Evolutionary conservation across 1,139 yeast species (phyloP).

Genomic region (Tardiomyces depauwii): DNA sequence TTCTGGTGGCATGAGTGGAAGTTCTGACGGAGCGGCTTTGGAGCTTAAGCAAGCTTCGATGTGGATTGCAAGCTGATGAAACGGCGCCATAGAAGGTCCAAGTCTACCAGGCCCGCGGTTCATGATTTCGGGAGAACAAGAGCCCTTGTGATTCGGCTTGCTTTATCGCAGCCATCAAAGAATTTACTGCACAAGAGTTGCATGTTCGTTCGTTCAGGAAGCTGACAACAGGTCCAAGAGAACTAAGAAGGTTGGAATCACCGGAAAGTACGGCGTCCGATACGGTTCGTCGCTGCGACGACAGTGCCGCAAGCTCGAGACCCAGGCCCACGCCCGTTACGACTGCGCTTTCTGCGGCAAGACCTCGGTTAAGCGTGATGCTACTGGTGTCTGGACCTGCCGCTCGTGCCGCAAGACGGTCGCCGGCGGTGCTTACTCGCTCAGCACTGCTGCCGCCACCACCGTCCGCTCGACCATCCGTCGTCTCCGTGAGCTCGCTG

Average conservation of each 20-base stretch:
- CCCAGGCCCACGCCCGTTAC: conserved; percentile 98
- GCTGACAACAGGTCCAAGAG: conserved; percentile 76
- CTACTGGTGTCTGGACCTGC: conserved; percentile 99
- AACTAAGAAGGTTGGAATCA: conserved; percentile 99
- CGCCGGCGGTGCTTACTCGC: conserved; percentile 99
- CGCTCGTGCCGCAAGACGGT: conserved; percentile 89
- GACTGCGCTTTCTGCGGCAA: conserved; percentile 99
- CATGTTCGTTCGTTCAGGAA: too few relatives aligned
- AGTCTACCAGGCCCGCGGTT: too few relatives aligned
- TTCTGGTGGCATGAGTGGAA: too few relatives aligned
- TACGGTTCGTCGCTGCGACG: conserved; percentile 99
- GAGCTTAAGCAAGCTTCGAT: too few relatives aligned
- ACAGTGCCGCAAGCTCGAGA: conserved; percentile 98
- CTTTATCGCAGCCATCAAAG: too few relatives aligned
- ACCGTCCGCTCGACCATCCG: conserved; percentile 99
- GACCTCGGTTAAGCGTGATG: conserved; percentile 95
- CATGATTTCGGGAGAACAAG: too few relatives aligned
- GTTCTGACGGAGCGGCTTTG: too few relatives aligned
- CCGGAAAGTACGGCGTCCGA: conserved; percentile 99
- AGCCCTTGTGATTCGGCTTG: too few relatives aligned
- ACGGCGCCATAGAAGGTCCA: too few relatives aligned
- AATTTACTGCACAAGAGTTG: too few relatives aligned
- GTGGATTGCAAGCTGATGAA: too few relatives aligned
- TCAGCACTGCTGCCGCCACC: conserved; percentile 96
- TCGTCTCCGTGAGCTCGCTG: conserved; percentile 99